Conservation (phyloP, 805 yeast genomes). For the Candida insectalens region DNA sequence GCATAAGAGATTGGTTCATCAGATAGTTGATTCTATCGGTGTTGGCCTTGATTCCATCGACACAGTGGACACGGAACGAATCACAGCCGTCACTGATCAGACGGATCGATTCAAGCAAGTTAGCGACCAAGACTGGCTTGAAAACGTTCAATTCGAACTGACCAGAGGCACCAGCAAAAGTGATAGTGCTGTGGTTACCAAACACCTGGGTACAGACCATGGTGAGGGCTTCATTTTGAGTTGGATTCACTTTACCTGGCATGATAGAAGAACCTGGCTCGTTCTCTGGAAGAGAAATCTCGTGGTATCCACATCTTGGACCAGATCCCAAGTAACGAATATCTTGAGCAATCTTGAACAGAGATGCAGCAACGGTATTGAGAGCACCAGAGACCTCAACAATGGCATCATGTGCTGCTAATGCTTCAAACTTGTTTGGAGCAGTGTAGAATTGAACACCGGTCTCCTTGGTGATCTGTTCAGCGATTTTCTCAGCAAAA, state of each 20-base stretch:
- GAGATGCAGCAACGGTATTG: constrained; percentile 87
- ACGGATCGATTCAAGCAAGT: constrained; percentile 80
- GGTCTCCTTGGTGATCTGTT: constrained; percentile 73
- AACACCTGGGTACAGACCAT: constrained; percentile 98
- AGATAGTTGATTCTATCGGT: constrained; percentile 76
- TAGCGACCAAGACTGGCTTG: constrained; percentile 92
- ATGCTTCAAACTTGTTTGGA: constrained; percentile 97
- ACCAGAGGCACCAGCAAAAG: constrained; percentile 97
- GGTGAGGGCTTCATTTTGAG: constrained; percentile 97
- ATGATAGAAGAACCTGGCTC: constrained; percentile 99
- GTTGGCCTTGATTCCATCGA: constrained; percentile 89
- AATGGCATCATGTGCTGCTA: constrained; percentile 97
- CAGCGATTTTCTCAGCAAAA: constrained; percentile 80
- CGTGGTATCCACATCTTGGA: constrained; percentile 99
- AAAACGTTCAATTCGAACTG: constrained; percentile 97
- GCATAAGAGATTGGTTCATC: constrained; percentile 91
- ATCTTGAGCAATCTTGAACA: constrained; percentile 95
- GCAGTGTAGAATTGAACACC: constrained; percentile 89
- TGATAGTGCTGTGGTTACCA: constrained; percentile 92
- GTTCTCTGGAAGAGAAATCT: constrained; percentile 89
- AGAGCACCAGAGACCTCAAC: constrained; percentile 97
- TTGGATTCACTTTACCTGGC: constrained; percentile 99
- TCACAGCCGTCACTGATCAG: constrained; percentile 80
- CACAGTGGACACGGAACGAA: constrained; percentile 92
- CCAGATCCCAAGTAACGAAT: constrained; percentile 98